phyloP scores from a whole-genome alignment of 139 green algal genomes.

The Chlamydomonas applanata region DNA sequence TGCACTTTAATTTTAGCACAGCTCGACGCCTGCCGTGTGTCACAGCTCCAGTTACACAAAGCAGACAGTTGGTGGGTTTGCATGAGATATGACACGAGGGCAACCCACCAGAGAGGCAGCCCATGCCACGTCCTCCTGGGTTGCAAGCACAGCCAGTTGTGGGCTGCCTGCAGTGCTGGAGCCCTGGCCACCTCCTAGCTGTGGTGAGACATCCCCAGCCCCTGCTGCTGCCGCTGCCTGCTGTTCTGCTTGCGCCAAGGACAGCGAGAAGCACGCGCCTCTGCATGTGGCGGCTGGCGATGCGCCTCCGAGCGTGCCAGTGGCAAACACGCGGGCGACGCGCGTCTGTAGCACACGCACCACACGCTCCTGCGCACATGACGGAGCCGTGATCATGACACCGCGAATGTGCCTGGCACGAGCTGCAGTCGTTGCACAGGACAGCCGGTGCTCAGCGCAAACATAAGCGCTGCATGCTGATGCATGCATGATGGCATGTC shows the following conservation, averaged over 20 bases:
- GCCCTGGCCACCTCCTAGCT: background rate
- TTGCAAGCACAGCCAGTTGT: background rate
- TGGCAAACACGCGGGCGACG: conserved; percentile 1
- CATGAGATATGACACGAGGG: too few species aligned
- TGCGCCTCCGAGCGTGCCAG: background rate
- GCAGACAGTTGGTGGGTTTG: too few species aligned
- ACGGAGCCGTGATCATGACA: background rate
- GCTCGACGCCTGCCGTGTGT: too few species aligned
- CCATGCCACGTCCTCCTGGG: background rate
- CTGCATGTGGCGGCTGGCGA: background rate
- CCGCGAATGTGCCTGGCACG: background rate
- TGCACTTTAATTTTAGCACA: too few species aligned
- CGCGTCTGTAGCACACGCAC: background rate
- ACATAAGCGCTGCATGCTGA: too few species aligned
- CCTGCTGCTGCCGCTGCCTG: background rate
- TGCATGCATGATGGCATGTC: too few species aligned
- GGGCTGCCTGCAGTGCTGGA: background rate
- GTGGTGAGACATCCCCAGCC: too few species aligned
- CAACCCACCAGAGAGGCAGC: background rate
- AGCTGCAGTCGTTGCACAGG: background rate
- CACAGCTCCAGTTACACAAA: too few species aligned
- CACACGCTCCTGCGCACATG: conserved; percentile 8
- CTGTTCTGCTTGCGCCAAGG: background rate
- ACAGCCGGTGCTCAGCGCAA: too few species aligned
- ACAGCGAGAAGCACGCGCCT: background rate